A percentile compares a stretch with the other conserved stretches of the same genome.
Conservation (phyloP, 148 eudicot species). For the Euryodendron excelsum region DNA sequence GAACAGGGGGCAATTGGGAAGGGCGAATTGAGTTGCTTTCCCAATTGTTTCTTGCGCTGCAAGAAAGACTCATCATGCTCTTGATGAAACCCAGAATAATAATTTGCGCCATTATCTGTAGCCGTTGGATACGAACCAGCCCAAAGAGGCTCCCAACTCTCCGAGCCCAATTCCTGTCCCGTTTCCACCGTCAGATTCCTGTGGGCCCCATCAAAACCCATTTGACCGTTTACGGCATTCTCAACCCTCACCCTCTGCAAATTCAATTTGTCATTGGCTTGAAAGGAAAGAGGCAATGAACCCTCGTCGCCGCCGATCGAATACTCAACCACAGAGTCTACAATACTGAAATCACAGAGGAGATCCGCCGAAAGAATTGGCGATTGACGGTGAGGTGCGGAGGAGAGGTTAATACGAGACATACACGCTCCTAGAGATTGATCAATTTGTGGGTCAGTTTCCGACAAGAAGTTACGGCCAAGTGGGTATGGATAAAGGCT, state of each 20-base stretch:
- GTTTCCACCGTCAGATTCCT: constrained; percentile 1
- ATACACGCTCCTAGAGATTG: constrained; percentile 3
- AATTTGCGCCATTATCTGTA: not conserved
- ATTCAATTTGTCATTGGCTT: not conserved
- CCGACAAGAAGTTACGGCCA: no score
- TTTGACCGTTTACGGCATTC: not conserved
- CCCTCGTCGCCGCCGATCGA: no score
- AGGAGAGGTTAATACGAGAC: constrained; percentile 10
- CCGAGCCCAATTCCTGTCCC: no score
- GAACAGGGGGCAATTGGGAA: constrained; percentile 7
- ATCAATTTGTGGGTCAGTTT: no score
- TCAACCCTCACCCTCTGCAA: not conserved
- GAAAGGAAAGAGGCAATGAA: not conserved
- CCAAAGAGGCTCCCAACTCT: not conserved
- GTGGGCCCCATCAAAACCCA: constrained; percentile 2
- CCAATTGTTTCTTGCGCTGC: constrained; percentile 26
- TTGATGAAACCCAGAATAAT: not conserved
- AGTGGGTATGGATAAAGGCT: no score
- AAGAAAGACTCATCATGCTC: constrained; percentile 17
- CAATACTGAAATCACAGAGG: no score
- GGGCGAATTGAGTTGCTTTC: not conserved
- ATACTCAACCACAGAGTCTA: not conserved
- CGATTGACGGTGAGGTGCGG: not conserved
- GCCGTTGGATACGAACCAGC: constrained; percentile 6
- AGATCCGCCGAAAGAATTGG: not conserved